Evolutionary conservation across 2,329 filamentous ascomycete species (phyloP), one percentile per base, ranked within the genome.

Genomic region (Xylariaceae sp.): DNA sequence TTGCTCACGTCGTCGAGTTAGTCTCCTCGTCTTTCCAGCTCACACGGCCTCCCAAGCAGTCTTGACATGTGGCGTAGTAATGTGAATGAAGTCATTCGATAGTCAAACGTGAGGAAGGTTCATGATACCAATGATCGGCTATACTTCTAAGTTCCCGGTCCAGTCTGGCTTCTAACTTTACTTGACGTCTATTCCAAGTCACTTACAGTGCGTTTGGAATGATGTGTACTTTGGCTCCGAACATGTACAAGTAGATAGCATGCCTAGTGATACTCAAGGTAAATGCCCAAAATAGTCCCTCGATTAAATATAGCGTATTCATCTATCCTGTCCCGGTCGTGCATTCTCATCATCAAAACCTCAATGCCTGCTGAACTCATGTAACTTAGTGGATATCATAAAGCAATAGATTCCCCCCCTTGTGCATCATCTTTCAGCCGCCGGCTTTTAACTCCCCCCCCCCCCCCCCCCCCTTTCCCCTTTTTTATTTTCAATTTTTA

Each of bases 371-470:
- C 44, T 35, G 12, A 39, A 51, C 34, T 35, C 30, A 11, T 40
- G 47, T 42, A 51, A 19, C 19, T 19, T 19, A 19, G 40, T 52
- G 43, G 50, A 55, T 58, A 50, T 56, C 56, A 45, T 51, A 40
- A 51, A 42, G 34, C n/a, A 6, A 40, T 46, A 44, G 6, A 51
- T 19, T 19, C 42, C 32, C 29, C 42, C 42, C 8, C 9, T 32
- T 8, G 19, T 2, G 6, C 19, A 42, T 29, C 5, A 37, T 4
- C 19, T 19, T 42, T 9, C 27, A 42, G 40, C 40, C 19, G 40
- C 40, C 6, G 11, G 40, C 4, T 5, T 42, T 42, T 42, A 8
- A 19, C 19, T 29, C 6, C 19, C 19, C 6, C 19, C 4, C 40
- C 3, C 29, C 4, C 6, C 19, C 19, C 6, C 19, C 4, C 40